phyloP scores from a whole-genome alignment of 768 basidiomycete genomes.

The Russula virescens region DNA sequence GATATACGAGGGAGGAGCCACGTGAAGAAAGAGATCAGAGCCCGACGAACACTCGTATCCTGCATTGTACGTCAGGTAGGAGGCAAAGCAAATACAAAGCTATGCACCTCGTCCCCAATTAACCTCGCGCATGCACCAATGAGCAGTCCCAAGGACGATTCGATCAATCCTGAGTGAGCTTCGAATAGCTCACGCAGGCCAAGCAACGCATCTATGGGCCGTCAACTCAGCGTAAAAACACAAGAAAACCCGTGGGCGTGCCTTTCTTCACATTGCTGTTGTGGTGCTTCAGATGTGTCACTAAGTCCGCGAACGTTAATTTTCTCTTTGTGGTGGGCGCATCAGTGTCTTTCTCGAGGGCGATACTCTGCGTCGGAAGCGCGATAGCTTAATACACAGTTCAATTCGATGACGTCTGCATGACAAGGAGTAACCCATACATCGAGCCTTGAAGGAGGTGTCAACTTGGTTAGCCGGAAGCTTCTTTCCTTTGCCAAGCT shows the following conservation, averaged over 20 bases:
- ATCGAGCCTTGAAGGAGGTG: constrained; percentile 92
- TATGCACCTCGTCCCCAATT: constrained; percentile 74
- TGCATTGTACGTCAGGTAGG: constrained; percentile 29
- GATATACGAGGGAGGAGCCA: constrained; percentile 70
- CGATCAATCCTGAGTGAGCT: constrained; percentile 49
- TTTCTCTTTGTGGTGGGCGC: constrained; percentile 72
- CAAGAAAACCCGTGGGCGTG: constrained; percentile 27
- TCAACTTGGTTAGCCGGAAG: constrained; percentile 79
- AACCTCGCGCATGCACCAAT: constrained; percentile 60
- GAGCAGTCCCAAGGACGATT: constrained; percentile 47
- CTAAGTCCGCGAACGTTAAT: constrained; percentile 68
- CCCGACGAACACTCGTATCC: constrained; percentile 78
- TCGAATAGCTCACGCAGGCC: constrained; percentile 71
- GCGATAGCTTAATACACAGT: constrained; percentile 60
- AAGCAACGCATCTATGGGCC: constrained; percentile 55
- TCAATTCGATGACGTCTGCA: background rate
- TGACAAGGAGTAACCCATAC: constrained; percentile 37
- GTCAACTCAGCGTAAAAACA: background rate
- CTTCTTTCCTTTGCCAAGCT: constrained; percentile 93
- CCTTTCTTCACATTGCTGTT: constrained; percentile 70
- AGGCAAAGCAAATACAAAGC: background rate
- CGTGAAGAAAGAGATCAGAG: constrained; percentile 56
- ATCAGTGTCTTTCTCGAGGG: constrained; percentile 45
- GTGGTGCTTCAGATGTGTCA: constrained; percentile 79
- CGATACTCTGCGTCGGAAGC: constrained; percentile 79